Conservation (phyloP, 1,284 basidiomycete species). For the Bjerkandera adusta region DNA sequence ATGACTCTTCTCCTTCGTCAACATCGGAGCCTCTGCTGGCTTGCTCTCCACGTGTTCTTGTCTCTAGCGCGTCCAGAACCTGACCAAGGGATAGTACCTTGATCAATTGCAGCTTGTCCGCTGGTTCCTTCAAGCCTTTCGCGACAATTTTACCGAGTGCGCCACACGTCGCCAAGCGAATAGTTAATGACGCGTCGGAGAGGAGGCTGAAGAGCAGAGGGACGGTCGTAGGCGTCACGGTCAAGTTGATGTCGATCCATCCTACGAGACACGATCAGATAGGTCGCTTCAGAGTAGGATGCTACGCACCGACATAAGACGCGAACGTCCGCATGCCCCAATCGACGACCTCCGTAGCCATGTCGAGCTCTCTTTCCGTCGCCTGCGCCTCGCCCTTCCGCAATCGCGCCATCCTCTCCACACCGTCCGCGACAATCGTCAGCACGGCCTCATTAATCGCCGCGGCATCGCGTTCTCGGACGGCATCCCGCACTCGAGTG, state of each 20-base stretch:
- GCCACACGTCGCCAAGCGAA: conserved; percentile 82
- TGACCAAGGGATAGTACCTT: conserved; percentile 85
- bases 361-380: conserved; percentile 49
- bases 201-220: conserved; percentile 85
- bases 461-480: conserved; percentile 86
- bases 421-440: conserved; percentile 76
- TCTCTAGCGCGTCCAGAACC: conserved; percentile 78
- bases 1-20: conserved; percentile 81
- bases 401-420: conserved; percentile 55
- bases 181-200: conserved; percentile 73
- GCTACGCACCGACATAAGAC: conserved; percentile 91
- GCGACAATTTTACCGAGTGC: conserved; percentile 82
- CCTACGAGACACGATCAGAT: conserved; percentile 44
- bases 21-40: conserved; percentile 61
- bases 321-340: conserved; percentile 89
- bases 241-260: conserved; percentile 97
- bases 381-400: conserved; percentile 45
- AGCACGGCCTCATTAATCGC: conserved; percentile 87
- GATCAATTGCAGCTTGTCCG: conserved; percentile 89
- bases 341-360: conserved; percentile 80
- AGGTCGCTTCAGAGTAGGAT: neutral
- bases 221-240: conserved; percentile 90
- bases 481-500: conserved; percentile 82
- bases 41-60: conserved; percentile 71
- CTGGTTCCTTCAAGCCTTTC: conserved; percentile 92